Conservation (phyloP, 1,139 yeast species). For the Yamadazyma mexicana region DNA sequence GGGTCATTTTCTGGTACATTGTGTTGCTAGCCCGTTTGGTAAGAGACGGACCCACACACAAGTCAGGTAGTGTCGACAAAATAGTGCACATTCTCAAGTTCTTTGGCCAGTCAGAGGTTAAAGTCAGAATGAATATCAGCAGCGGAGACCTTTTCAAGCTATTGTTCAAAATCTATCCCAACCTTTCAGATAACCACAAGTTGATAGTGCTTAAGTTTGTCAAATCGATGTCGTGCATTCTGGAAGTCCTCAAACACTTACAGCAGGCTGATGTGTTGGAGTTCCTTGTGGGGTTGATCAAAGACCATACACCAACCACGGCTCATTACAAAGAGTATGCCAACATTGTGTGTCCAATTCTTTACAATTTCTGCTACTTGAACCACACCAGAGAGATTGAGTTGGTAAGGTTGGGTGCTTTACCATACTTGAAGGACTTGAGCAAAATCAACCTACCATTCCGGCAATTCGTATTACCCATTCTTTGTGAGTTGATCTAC, state of each 20-base stretch:
- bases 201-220: slow-evolving; percentile 42
- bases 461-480: slow-evolving; percentile 62
- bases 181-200: slow-evolving; percentile 33
- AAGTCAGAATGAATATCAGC: slow-evolving; percentile 41
- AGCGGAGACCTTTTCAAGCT: slow-evolving; percentile 47
- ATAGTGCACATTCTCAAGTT: slow-evolving; percentile 39
- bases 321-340: slow-evolving; percentile 40
- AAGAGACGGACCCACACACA: slow-evolving; percentile 13
- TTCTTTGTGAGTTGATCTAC: slow-evolving; percentile 62
- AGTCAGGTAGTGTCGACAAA: slow-evolving; percentile 22
- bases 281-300: slow-evolving; percentile 33
- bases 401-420: slow-evolving; percentile 52
- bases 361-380: slow-evolving; percentile 60
- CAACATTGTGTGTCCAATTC: slow-evolving; percentile 43
- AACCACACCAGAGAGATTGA: slow-evolving; percentile 54
- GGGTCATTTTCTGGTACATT: slow-evolving; percentile 51
- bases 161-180: slow-evolving; percentile 38
- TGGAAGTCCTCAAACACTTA: slow-evolving; percentile 34
- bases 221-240: slow-evolving; percentile 42
- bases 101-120: slow-evolving; percentile 46
- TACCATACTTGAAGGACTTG: slow-evolving; percentile 51
- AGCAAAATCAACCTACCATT: slow-evolving; percentile 50
- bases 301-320: slow-evolving; percentile 28
- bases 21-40: slow-evolving; percentile 38
- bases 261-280: slow-evolving; percentile 45